Conservation (phyloP, 2,329 filamentous ascomycete species). For the Apiospora koreana region DNA sequence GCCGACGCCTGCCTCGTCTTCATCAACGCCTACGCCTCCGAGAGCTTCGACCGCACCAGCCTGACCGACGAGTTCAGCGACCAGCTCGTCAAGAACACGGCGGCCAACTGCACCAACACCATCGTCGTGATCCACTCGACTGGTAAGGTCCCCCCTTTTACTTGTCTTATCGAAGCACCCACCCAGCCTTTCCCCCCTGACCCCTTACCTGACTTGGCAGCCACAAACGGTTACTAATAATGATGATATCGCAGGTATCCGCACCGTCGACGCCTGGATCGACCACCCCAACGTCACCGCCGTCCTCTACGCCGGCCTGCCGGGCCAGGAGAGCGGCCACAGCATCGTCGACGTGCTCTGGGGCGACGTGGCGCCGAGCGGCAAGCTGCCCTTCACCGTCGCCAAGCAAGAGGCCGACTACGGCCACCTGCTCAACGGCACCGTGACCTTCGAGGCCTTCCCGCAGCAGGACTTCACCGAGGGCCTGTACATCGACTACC, state of each 20-base stretch:
- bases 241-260: constrained; percentile 35
- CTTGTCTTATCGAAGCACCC: too few relatives aligned
- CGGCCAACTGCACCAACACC: constrained; percentile 21
- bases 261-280: constrained; percentile 79
- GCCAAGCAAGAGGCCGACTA: constrained; percentile 29
- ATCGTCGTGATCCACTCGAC: constrained; percentile 71
- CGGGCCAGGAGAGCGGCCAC: constrained; percentile 80
- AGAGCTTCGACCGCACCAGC: constrained; percentile 50
- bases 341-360: constrained; percentile 70
- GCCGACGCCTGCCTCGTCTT: constrained; percentile 84
- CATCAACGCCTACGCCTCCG: constrained; percentile 77
- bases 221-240: not conserved
- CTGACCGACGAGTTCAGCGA: constrained; percentile 19
- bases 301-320: constrained; percentile 76
- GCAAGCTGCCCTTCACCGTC: constrained; percentile 33
- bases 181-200: too few relatives aligned
- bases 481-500: constrained; percentile 84
- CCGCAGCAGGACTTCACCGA: constrained; percentile 82
- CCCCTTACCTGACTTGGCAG: too few relatives aligned
- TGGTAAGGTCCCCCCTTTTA: constrained; percentile 9
- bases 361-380: constrained; percentile 40
- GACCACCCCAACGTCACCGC: constrained; percentile 74
- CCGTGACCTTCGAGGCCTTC: constrained; percentile 38
- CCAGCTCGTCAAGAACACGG: constrained; percentile 17
- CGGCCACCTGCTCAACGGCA: constrained; percentile 66